Conservation (phyloP, 1,139 yeast genomes). For the Zygoascus hellenicus region DNA sequence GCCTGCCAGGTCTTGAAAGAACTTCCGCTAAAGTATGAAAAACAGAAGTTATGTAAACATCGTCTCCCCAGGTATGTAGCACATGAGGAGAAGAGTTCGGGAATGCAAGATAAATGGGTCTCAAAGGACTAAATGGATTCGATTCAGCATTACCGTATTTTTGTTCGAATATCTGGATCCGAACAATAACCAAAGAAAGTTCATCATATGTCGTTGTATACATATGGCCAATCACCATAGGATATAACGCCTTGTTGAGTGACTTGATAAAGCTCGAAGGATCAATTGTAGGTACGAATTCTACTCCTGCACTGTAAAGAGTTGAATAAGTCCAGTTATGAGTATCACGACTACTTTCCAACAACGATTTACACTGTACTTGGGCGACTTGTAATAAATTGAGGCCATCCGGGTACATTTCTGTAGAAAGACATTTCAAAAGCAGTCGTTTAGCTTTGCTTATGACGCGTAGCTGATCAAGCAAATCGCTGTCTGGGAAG, state of each 20-base stretch:
- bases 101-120: conserved; percentile 59
- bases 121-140: conserved; percentile 45
- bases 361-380: conserved; percentile 49
- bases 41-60: conserved; percentile 47
- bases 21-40: conserved; percentile 54
- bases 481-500: neutral
- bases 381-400: conserved; percentile 68
- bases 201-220: conserved; percentile 64
- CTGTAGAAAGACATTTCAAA: conserved; percentile 22
- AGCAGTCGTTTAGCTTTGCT: neutral
- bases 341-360: conserved; percentile 8
- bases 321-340: conserved; percentile 57
- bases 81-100: conserved; percentile 64
- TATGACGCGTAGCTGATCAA: neutral
- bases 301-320: conserved; percentile 31
- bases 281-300: conserved; percentile 37
- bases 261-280: conserved; percentile 41
- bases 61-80: conserved; percentile 48
- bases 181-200: conserved; percentile 52
- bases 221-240: conserved; percentile 42
- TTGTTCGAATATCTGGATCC: conserved; percentile 63
- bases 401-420: conserved; percentile 59
- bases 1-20: conserved; percentile 38
- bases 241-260: conserved; percentile 43
- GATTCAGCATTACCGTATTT: conserved; percentile 21